Percentiles rank a stretch among this genome's conserved stretches.
phyloP scores from a whole-genome alignment of 169 alveolate species.

The Miamiensis avidus region DNA sequence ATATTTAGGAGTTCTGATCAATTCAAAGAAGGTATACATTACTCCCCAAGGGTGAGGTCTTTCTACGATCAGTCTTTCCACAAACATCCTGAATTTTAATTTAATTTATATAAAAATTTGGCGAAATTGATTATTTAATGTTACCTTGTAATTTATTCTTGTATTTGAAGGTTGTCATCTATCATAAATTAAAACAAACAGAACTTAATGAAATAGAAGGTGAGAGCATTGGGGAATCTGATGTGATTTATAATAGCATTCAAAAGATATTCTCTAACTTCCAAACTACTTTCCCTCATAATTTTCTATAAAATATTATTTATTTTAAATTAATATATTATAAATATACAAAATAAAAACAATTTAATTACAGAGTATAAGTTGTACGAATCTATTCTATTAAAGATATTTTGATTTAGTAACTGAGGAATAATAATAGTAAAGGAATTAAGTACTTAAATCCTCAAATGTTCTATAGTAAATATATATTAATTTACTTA shows the following conservation, averaged over 20 bases:
- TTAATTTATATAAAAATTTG: no score
- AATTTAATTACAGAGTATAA: no score
- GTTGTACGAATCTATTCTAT: no score
- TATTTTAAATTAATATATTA: no score
- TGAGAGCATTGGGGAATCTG: constrained; percentile 95
- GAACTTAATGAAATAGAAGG: constrained; percentile 92
- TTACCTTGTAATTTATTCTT: constrained; percentile 91
- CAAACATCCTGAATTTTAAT: constrained; percentile 64
- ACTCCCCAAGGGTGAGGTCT: constrained; percentile 99
- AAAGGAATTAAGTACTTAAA: no score
- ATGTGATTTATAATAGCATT: constrained; percentile 94
- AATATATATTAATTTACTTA: no score
- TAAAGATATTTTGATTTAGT: no score
- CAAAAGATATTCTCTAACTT: constrained; percentile 83
- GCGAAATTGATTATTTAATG: not conserved
- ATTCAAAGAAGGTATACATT: constrained; percentile 92
- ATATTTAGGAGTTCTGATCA: constrained; percentile 91
- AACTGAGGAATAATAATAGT: no score
- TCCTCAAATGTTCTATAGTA: no score
- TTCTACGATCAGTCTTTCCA: constrained; percentile 92
- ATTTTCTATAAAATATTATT: no score
- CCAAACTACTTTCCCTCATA: constrained; percentile 59
- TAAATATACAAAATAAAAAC: no score
- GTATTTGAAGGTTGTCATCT: constrained; percentile 81
- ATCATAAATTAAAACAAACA: constrained; percentile 85